Conservation (phyloP, 129 eudicot species). For the Cynara cardunculus region DNA sequence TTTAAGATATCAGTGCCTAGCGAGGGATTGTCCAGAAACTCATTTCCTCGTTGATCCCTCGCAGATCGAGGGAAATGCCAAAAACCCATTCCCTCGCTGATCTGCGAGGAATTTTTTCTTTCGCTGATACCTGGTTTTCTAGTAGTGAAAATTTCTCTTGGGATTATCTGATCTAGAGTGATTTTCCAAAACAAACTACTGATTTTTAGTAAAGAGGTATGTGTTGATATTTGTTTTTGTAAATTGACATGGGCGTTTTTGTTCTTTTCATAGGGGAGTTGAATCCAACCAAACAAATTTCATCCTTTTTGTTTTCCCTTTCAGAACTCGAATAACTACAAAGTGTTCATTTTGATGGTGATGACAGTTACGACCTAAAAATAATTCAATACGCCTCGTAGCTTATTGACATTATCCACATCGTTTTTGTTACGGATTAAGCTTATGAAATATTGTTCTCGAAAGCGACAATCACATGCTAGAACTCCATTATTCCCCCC, state of each 20-base stretch:
- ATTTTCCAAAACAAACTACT: background rate
- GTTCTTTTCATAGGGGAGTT: background rate
- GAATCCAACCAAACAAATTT: background rate
- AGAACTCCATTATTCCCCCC: background rate
- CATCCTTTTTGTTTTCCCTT: background rate
- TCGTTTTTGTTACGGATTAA: background rate
- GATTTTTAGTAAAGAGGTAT: background rate
- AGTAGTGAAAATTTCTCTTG: no score
- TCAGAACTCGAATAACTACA: background rate
- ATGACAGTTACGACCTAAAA: background rate
- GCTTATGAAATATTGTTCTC: background rate
- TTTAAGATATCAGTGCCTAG: background rate
- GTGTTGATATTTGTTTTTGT: background rate
- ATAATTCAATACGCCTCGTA: background rate
- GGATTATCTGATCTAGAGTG: background rate
- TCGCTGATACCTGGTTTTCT: no score
- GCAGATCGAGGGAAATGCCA: no score
- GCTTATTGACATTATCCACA: background rate
- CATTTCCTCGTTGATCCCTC: no score
- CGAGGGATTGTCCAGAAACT: background rate
- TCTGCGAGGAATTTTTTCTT: no score
- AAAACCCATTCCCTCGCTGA: no score
- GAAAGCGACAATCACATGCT: background rate
- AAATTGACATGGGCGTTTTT: background rate
- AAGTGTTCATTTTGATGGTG: background rate